Base-by-base conservation (phyloP, 768 basidiomycete species). In the Ramaria rubella region DNA sequence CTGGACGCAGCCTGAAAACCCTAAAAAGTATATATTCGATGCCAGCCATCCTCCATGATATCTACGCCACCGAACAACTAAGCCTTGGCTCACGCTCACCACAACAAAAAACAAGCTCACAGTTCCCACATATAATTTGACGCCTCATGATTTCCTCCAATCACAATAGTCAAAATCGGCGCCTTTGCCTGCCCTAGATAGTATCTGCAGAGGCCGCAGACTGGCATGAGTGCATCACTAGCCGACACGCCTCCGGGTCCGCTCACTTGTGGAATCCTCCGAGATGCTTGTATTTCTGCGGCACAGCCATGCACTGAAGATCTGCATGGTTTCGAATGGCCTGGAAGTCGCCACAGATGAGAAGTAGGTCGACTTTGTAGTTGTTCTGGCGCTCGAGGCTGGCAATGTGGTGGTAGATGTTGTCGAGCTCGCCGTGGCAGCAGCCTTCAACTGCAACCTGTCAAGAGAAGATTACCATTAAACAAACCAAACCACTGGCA, bases 31-130 rank as follows among this genome's bases (percentile, higher is more conserved):
- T 52, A 99, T 94, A 65, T 96, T 94, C 0, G 89, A 90, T 0
- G 95, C 96, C 11, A 98, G 71, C 94, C 95, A 98, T 5, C 94
- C 95, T 17, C 95, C 94, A 63, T 98, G 90, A 69, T 93, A 97
- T 57, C 92, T 94, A 52, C 30, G 7, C 52, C 24, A 26, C 30
- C 26, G n/a, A n/a, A 33, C 30, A 26, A 27, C 15, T 23, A 4
- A 46, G 4, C 12, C 23, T 31, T 26, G 14, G 12, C 14, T 17
- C 7, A 44, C 29, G 45, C n/a, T n/a, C n/a, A 11, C 36, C 36
- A n/a, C 36, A 33, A n/a, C 27, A 50, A 33, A 2, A 4, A 8
- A 26, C 15, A 29, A 1, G 73, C 88, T 70, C 64, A 92, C 90
- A 96, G 71, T 69, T 99, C 96, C 87, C 91, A 94, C 73, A 98